These are phyloP conservation scores for Fusarium sp. DNA, from an alignment of 2,329 filamentous ascomycete genomes.

Conservation along the genomic window DNA sequence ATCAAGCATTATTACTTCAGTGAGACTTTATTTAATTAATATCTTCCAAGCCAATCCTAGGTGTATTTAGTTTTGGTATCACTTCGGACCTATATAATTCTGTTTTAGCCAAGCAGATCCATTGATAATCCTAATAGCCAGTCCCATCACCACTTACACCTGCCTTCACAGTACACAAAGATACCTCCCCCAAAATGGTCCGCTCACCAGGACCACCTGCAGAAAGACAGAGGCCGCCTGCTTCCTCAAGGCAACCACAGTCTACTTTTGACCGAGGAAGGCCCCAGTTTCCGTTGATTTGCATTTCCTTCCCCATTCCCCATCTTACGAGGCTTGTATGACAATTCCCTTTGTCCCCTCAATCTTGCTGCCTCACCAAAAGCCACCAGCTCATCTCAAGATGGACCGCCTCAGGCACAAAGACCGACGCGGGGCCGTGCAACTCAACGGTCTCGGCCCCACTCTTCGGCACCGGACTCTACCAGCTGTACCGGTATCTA, in stretches of 20 bases:
- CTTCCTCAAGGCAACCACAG: conserved; percentile 16
- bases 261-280: conserved; percentile 18
- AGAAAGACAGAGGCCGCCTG: conserved; percentile 12
- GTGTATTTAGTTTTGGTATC: no score
- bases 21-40: no score
- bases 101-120: background rate
- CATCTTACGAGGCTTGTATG: background rate
- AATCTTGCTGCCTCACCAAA: conserved; percentile 23
- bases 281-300: conserved; percentile 15
- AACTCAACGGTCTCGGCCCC: conserved; percentile 28
- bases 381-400: conserved; percentile 1
- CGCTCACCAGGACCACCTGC: conserved; percentile 2
- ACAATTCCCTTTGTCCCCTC: background rate
- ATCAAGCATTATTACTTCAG: no score
- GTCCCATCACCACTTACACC: conserved; percentile 6
- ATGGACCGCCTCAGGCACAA: conserved; percentile 28
- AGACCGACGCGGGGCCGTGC: conserved; percentile 21
- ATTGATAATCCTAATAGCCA: background rate
- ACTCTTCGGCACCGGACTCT: conserved; percentile 26
- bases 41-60: no score
- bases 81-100: no score
- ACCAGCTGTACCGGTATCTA: conserved; percentile 20
- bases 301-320: conserved; percentile 18
- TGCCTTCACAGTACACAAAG: background rate
- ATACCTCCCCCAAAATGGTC: conserved; percentile 8